Percentiles rank a stretch among this genome's conserved stretches.
phyloP scores from a whole-genome alignment of 805 yeast species.

The Candida chilensis region DNA sequence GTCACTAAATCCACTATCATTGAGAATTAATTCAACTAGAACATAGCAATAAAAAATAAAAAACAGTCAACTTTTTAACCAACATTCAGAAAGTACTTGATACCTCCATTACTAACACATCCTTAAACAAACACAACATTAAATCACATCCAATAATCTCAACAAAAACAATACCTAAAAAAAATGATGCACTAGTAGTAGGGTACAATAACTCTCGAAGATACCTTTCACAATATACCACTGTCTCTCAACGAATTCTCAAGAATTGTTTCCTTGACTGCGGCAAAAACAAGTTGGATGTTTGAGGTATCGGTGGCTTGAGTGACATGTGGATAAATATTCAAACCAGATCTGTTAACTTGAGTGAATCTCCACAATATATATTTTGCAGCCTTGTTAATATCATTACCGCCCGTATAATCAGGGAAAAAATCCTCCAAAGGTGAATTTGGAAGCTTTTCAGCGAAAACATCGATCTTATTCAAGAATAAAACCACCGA shows the following conservation, averaged over 20 bases:
- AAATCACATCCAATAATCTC: no score
- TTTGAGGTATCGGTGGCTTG: constrained; percentile 93
- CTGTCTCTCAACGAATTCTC: constrained; percentile 71
- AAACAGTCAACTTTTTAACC: no score
- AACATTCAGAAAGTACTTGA: no score
- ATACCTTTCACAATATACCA: constrained; percentile 46
- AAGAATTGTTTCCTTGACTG: constrained; percentile 71
- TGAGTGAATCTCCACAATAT: constrained; percentile 86
- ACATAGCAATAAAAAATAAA: no score
- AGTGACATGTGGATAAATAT: constrained; percentile 83
- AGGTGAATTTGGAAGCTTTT: constrained; percentile 59
- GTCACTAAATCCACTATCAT: no score
- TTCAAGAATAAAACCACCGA: constrained; percentile 87
- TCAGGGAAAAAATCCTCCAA: constrained; percentile 71
- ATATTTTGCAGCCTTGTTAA: constrained; percentile 58
- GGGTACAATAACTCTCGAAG: no score
- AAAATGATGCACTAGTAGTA: no score
- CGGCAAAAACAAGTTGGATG: constrained; percentile 78
- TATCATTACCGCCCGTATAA: constrained; percentile 59
- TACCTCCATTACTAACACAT: no score
- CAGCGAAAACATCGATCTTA: constrained; percentile 75
- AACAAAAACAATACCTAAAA: no score
- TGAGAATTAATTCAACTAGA: no score
- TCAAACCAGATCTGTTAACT: constrained; percentile 73
- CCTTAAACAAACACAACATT: no score